Conservation (phyloP, 2,329 filamentous ascomycete genomes). For the Trichophyton mentagrophytes region DNA sequence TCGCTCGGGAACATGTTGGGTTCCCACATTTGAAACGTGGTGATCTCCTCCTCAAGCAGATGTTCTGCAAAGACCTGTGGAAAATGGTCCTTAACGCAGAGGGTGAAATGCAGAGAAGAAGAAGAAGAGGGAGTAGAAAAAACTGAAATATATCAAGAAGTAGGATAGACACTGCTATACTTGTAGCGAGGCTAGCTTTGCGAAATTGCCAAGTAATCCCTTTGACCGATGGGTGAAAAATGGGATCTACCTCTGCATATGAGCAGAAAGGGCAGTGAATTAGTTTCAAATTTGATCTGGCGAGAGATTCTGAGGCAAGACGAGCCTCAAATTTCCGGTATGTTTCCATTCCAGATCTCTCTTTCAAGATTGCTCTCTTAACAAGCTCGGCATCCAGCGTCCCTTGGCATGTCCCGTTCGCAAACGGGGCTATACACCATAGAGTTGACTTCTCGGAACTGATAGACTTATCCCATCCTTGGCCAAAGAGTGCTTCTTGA, state of each 20-base stretch:
- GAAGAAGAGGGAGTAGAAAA: conserved; percentile 40
- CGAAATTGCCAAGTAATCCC: conserved; percentile 47
- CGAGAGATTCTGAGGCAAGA: conserved; percentile 60
- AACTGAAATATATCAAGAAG: conserved; percentile 34
- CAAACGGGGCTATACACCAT: conserved; percentile 65
- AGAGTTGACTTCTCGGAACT: conserved; percentile 60
- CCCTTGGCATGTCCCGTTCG: conserved; percentile 56
- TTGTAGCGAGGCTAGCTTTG: conserved; percentile 41
- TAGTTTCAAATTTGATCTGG: conserved; percentile 60
- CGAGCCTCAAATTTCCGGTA: conserved; percentile 66
- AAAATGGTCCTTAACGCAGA: conserved; percentile 40
- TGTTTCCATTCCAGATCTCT: conserved; percentile 57
- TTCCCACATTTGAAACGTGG: conserved; percentile 67
- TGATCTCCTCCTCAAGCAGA: conserved; percentile 58
- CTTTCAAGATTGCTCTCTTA: conserved; percentile 56
- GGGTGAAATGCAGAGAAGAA: conserved; percentile 43
- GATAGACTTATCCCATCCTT: conserved; percentile 76
- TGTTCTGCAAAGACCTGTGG: conserved; percentile 49
- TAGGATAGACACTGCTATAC: conserved; percentile 36
- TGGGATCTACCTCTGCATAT: conserved; percentile 78
- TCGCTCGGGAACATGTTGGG: conserved; percentile 53
- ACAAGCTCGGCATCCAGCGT: conserved; percentile 58
- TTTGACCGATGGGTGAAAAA: conserved; percentile 47
- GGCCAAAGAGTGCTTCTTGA: conserved; percentile 81
- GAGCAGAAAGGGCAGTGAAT: conserved; percentile 80